Conservation (phyloP, 225 moss, liverwort and hornwort genomes). For the Physcomitrium patens region DNA sequence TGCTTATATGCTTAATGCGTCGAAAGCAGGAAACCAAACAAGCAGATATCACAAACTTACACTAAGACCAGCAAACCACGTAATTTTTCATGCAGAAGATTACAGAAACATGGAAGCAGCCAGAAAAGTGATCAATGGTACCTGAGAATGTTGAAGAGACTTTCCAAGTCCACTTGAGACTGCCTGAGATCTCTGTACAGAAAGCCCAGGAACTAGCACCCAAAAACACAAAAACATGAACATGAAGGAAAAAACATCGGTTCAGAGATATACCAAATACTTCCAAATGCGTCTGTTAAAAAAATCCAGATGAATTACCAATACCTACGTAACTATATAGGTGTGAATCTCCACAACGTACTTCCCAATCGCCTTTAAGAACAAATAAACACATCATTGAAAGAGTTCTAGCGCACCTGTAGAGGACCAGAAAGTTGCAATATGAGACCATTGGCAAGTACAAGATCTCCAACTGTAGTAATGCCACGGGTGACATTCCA, state of each 20-base stretch:
- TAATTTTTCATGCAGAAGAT: not conserved
- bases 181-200: constrained; percentile 95
- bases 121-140: constrained; percentile 34
- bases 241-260: constrained; percentile 5
- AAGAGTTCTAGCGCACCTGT: constrained; percentile 54
- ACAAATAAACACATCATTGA: constrained; percentile 10
- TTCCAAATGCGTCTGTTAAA: constrained; percentile 3
- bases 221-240: not conserved
- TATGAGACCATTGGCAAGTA: constrained; percentile 95
- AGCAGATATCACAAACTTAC: not conserved
- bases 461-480: constrained; percentile 87
- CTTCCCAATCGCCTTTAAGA: not conserved
- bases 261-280: constrained; percentile 20
- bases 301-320: not conserved
- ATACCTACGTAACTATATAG: not conserved
- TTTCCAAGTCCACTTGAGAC: constrained; percentile 95
- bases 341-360: not conserved
- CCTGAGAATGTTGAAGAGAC: constrained; percentile 86
- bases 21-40: constrained; percentile 4
- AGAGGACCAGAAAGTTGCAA: constrained; percentile 94
- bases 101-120: constrained; percentile 7
- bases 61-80: not conserved
- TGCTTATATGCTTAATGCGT: not conserved
- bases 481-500: constrained; percentile 75
- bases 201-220: constrained; percentile 84